Percentiles rank a stretch among this genome's conserved stretches.
These are phyloP conservation scores for Ophiostoma perfectum DNA, from an alignment of 2,329 filamentous ascomycete species.

Conservation along the genomic window DNA sequence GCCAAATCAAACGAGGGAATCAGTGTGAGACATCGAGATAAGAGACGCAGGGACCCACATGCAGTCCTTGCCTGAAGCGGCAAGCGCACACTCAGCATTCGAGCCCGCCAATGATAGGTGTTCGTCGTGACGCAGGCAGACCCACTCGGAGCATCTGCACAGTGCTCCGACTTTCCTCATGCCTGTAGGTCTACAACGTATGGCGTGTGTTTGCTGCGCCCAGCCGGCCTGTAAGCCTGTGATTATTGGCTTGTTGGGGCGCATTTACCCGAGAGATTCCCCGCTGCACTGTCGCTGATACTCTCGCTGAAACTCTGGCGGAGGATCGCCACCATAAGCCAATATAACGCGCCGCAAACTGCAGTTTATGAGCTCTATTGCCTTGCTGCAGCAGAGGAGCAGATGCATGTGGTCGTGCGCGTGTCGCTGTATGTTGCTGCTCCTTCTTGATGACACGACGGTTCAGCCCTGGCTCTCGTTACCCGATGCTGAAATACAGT, in stretches of 20 bases:
- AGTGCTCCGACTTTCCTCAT: not conserved
- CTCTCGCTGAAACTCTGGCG: slow-evolving; percentile 26
- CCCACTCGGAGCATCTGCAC: not conserved
- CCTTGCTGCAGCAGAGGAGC: not conserved
- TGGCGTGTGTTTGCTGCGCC: not conserved
- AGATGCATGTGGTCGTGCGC: not conserved
- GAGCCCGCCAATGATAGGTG: not conserved
- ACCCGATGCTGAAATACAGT: not conserved
- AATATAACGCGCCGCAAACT: not conserved
- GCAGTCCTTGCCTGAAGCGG: not conserved
- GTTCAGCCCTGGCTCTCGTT: not conserved
- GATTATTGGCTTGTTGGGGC: not conserved
- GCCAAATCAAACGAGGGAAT: not conserved
- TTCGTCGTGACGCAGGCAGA: not conserved
- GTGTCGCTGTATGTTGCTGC: not conserved
- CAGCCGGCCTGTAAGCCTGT: slow-evolving; percentile 4
- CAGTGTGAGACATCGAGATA: not conserved
- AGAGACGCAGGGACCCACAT: not conserved
- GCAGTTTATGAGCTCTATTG: too few species aligned
- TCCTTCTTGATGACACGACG: not conserved
- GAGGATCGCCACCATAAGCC: not conserved
- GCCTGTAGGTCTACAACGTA: not conserved
- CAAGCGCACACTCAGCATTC: not conserved
- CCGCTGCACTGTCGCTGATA: slow-evolving; percentile 22
- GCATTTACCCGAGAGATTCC: slow-evolving; percentile 17